Percentiles rank a stretch among this genome's conserved stretches.
These are phyloP conservation scores for Rhexocercosporidium sp. DNA, from an alignment of 2,329 filamentous ascomycete species.

Conservation along the genomic window DNA sequence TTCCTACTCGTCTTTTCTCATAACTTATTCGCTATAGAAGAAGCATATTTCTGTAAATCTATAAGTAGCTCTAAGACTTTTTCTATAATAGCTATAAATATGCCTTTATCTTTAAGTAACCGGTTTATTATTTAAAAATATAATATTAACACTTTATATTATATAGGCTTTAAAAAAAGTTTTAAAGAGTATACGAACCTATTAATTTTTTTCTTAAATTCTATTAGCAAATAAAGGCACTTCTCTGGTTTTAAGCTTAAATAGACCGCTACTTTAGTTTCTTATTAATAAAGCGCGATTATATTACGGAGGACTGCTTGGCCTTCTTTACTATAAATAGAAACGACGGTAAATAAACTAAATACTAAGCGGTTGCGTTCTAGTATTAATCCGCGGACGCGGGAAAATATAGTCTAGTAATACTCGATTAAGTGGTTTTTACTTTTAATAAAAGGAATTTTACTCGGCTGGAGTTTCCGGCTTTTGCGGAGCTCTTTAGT, in stretches of 20 bases:
- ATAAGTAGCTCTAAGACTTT: constrained; percentile 19
- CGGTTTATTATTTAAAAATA: constrained; percentile 19
- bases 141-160: constrained; percentile 15
- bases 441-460: too few relatives aligned
- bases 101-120: constrained; percentile 16
- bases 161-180: constrained; percentile 12
- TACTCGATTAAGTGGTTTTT: too few relatives aligned
- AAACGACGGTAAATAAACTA: too few relatives aligned
- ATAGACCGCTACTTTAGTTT: constrained; percentile 28
- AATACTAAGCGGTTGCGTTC: too few relatives aligned
- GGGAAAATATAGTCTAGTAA: too few relatives aligned
- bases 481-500: too few relatives aligned
- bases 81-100: constrained; percentile 27
- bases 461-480: too few relatives aligned
- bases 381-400: too few relatives aligned
- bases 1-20: constrained; percentile 17
- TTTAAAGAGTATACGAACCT: constrained; percentile 20
- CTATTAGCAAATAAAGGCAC: constrained; percentile 24
- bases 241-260: constrained; percentile 34
- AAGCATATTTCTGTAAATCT: constrained; percentile 24
- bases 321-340: constrained; percentile 33
- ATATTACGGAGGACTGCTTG: constrained; percentile 30
- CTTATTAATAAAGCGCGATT: constrained; percentile 31
- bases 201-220: constrained; percentile 25
- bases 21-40: constrained; percentile 24